Base-by-base conservation (phyloP, 148 eudicot species). In the Hydrangea macrophylla region DNA sequence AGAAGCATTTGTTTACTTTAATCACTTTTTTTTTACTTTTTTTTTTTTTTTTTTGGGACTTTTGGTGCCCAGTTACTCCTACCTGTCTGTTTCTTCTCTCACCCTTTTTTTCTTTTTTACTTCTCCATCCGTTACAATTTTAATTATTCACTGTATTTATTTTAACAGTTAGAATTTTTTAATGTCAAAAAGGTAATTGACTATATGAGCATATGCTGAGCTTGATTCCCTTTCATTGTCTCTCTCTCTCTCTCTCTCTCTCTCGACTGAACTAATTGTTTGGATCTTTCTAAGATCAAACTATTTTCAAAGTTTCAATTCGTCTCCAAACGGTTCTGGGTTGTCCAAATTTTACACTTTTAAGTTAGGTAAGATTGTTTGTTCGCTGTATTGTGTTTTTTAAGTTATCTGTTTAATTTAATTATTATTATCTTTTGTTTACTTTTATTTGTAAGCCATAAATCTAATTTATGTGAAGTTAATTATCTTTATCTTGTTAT, bases 81-180 rank as follows among this genome's bases (percentile, higher is more conserved):
- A n/a, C n/a, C n/a, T 32, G 12, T 50, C 13, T 37, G 24, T 48
- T 7, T 28, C 27, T n/a, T 22, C 18, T 18, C 15, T 37, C 62
- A 6, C 25, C 53, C 60, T 55, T 39, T 54, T 60, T 48, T 48
- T 7, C 7, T 39, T 54, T 60, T 48, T 48, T 7, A 15, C 70
- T 33, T 68, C 71, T 56, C 62, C 37, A 37, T 56, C 62, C 37
- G 54, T 37, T 68, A 68, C 61, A 24, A 35, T 20, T 55, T 39
- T 68, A 68, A 36, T 55, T 35, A 25, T 36, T 39, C 44, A 30
- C 37, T 26, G 22, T 0, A 51, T 23, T 5, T 0, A 7, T 31
- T 32, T 65, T 54, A 24, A 25, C 1, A 24, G 50, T 67, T 39
- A 25, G n/a, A n/a, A n/a, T n/a, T 56, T 9, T 56, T 56, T 39